Percentiles rank a stretch among this genome's conserved stretches.
Evolutionary conservation across 2,329 filamentous ascomycete genomes (phyloP).

Genomic region (Fusarium sp.): DNA sequence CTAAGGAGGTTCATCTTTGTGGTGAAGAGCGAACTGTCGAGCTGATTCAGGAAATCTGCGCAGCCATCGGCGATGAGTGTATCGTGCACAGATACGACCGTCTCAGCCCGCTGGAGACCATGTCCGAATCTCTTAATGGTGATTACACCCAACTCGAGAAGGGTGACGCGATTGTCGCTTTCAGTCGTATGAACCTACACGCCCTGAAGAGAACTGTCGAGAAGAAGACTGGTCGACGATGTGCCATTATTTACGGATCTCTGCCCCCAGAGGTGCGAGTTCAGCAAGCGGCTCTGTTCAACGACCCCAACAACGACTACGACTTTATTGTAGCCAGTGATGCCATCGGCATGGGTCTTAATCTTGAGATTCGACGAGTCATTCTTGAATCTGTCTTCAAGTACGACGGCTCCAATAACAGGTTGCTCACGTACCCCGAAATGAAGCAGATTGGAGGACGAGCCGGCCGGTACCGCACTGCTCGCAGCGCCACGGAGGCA

Average conservation of each 20-base stretch:
- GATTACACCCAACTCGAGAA: conserved; percentile 80
- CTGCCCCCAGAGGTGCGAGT: conserved; percentile 93
- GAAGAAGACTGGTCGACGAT: conserved; percentile 79
- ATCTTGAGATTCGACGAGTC: conserved; percentile 91
- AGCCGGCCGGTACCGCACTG: conserved; percentile 87
- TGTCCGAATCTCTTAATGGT: conserved; percentile 73
- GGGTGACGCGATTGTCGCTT: conserved; percentile 91
- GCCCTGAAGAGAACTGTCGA: conserved; percentile 85
- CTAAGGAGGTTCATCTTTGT: conserved; percentile 92
- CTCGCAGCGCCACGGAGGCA: conserved; percentile 52
- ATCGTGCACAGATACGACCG: conserved; percentile 87
- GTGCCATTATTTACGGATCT: conserved; percentile 93
- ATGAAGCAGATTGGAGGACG: conserved; percentile 96
- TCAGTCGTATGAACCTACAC: conserved; percentile 87
- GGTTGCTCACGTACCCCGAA: conserved; percentile 78
- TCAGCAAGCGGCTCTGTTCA: conserved; percentile 92
- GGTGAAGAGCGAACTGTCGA: conserved; percentile 88
- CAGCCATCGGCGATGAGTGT: conserved; percentile 84
- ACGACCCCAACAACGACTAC: conserved; percentile 95
- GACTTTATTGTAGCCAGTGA: conserved; percentile 95
- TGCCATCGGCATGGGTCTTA: conserved; percentile 97
- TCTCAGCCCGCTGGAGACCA: conserved; percentile 81
- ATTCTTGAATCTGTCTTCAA: conserved; percentile 87
- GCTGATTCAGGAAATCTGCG: conserved; percentile 83
- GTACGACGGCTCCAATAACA: conserved; percentile 72